Evolutionary conservation across 1,284 basidiomycete species (phyloP).

Genomic region (Ceratobasidium sp.): DNA sequence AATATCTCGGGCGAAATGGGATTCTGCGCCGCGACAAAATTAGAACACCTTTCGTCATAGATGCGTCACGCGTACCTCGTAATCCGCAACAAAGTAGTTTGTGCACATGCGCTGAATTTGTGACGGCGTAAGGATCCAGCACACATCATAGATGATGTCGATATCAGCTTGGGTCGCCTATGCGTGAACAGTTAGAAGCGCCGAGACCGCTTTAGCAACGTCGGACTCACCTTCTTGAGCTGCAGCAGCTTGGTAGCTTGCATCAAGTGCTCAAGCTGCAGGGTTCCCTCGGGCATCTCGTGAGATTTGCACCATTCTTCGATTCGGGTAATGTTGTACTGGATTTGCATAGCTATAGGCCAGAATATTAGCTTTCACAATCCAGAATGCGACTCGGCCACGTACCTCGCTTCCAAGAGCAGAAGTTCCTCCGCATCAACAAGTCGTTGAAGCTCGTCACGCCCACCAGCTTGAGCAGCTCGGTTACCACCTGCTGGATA

Average conservation of each 20-base stretch:
- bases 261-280: constrained; percentile 99
- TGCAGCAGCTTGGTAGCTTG: constrained; percentile 99
- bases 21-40: constrained; percentile 64
- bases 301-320: constrained; percentile 98
- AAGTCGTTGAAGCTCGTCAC: constrained; percentile 99
- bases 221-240: constrained; percentile 86
- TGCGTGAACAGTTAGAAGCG: constrained; percentile 2
- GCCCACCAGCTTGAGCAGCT: constrained; percentile 95
- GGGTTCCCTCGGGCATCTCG: constrained; percentile 98
- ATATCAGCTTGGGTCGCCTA: constrained; percentile 93
- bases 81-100: constrained; percentile 99
- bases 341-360: constrained; percentile 93
- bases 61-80: constrained; percentile 71
- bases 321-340: constrained; percentile 98
- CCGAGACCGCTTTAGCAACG: constrained; percentile 44
- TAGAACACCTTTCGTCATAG: not conserved
- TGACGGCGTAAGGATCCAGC: constrained; percentile 99
- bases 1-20: constrained; percentile 97
- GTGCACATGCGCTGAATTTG: constrained; percentile 99
- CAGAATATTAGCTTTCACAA: not conserved
- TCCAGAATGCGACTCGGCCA: constrained; percentile 43
- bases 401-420: constrained; percentile 98
- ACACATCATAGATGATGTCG: constrained; percentile 98
- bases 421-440: constrained; percentile 98
- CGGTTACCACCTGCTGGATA: constrained; percentile 95